Evolutionary conservation across 2,329 filamentous ascomycete genomes (phyloP).

Genomic region (Penicillium sp.): DNA sequence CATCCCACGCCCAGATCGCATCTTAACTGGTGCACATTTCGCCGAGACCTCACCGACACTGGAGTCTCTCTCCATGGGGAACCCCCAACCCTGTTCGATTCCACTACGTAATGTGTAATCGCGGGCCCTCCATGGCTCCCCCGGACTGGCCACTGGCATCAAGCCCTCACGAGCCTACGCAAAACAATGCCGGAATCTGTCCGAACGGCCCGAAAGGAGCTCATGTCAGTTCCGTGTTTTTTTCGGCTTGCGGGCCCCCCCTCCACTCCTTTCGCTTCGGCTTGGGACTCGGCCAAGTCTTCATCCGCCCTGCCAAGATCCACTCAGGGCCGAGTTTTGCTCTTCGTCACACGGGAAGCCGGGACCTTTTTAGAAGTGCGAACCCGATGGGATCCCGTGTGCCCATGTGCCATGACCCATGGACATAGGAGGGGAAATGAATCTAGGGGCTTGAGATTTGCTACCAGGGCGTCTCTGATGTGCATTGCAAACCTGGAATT

Average conservation of each 20-base stretch:
- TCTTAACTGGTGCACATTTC: constrained; percentile 14
- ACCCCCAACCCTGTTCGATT: constrained; percentile 6
- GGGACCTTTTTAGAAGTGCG: constrained; percentile 23
- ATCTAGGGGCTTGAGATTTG: background rate
- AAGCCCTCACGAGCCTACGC: too few relatives aligned
- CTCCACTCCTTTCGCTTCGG: too few relatives aligned
- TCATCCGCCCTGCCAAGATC: constrained; percentile 6
- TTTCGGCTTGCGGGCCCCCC: constrained; percentile 4
- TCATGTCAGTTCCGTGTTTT: constrained; percentile 1
- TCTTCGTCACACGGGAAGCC: constrained; percentile 20
- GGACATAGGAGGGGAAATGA: too few relatives aligned
- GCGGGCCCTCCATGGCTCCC: too few relatives aligned
- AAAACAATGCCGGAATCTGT: constrained; percentile 11
- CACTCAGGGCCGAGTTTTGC: constrained; percentile 11
- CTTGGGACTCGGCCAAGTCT: constrained; percentile 10
- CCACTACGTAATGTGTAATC: constrained; percentile 13
- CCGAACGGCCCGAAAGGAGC: constrained; percentile 13
- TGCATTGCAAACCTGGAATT: constrained; percentile 5
- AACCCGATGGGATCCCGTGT: background rate
- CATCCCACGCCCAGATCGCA: constrained; percentile 11
- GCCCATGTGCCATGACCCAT: too few relatives aligned
- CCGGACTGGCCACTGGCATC: too few relatives aligned
- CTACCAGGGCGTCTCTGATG: background rate
- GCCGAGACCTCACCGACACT: constrained; percentile 23
- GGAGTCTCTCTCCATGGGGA: constrained; percentile 27